phyloP scores from a whole-genome alignment of 805 yeast species.

The Yarrowia hollandica region DNA sequence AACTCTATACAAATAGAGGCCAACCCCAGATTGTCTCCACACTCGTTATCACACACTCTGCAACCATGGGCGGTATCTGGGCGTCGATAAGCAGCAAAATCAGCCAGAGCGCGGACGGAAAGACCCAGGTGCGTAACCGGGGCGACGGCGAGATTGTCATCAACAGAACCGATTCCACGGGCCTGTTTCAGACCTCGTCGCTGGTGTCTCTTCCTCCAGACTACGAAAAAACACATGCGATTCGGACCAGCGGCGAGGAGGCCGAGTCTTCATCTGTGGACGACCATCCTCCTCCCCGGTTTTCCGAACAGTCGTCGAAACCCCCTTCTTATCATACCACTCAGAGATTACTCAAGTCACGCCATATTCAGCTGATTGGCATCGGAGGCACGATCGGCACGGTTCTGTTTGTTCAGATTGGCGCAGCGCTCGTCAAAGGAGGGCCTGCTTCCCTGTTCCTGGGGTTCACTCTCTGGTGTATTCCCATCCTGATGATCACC shows the following conservation, averaged over 20 bases:
- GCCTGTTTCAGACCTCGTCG: slow-evolving; percentile 8
- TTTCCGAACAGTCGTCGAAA: slow-evolving; percentile 5
- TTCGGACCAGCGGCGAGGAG: slow-evolving; percentile 8
- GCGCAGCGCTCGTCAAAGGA: slow-evolving; percentile 62
- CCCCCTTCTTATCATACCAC: slow-evolving; percentile 26
- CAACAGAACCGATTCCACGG: neutral
- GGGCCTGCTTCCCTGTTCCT: slow-evolving; percentile 60
- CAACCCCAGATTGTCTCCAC: neutral
- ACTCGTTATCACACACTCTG: neutral
- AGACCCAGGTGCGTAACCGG: slow-evolving; percentile 21
- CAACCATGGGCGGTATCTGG: slow-evolving; percentile 25
- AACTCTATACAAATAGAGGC: too few species aligned
- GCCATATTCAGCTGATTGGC: slow-evolving; percentile 72
- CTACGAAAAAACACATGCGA: slow-evolving; percentile 15
- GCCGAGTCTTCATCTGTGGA: too few species aligned
- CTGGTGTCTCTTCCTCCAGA: slow-evolving; percentile 18
- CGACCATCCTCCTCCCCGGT: slow-evolving; percentile 20
- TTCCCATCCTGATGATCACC: slow-evolving; percentile 67
- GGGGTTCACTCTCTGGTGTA: slow-evolving; percentile 66
- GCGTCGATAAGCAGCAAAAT: neutral
- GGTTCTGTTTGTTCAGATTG: slow-evolving; percentile 75
- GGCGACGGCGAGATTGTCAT: slow-evolving; percentile 27
- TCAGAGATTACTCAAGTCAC: slow-evolving; percentile 44
- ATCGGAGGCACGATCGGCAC: slow-evolving; percentile 85
- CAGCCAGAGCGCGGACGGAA: neutral